Base-by-base conservation (phyloP, 208 protist species). In the Novymonas esmeraldas region DNA sequence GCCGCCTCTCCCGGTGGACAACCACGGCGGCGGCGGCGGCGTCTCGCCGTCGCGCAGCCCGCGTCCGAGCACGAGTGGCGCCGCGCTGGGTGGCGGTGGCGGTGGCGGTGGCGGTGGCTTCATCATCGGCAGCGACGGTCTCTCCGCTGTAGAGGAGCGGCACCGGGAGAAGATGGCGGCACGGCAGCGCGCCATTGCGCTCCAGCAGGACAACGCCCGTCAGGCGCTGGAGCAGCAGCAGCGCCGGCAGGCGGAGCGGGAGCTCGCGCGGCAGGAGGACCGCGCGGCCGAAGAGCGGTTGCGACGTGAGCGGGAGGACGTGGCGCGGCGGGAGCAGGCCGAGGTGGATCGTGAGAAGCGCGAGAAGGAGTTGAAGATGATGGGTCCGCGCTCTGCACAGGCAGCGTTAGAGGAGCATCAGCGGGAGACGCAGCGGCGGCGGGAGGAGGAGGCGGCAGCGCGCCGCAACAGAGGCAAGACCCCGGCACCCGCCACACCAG, bases 141-240 rank as follows among this genome's bases (percentile, higher is more conserved):
- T 67, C 20, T 73, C 64, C 38, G 78, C 70, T 0, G 51, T 11
- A 2, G 66, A 80, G 51, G 60, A 76, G 0, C 79, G 62, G 20
- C 41, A 67, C 22, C 58, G 61, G 3, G 60, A 72, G 26, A 78
- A 82, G 54, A 36, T 70, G 61, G 75, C 52, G 49, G 79, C 75
- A 3, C 70, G 81, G 13, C 67, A 80, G 20, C 76, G 82, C 28
- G 86, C 84, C 24, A 76, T 84, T 39, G 79, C 90, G 63, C 46
- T 92, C n/a, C 90, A 95, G 45, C 61, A 76, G 20, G 90, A 92
- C 57, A 94, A 92, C 54, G 87, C 73, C 45, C 76, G 76, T 0
- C 78, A 86, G 38, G 90, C 84, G 67, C 72, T 81, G 50, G 78
- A 89, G 52, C 83, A 85, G 61, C 58, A 81, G 39, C 76, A 67